These are phyloP conservation scores for Rehmannia glutinosa DNA, from an alignment of 257 asterid genomes.

Conservation along the genomic window DNA sequence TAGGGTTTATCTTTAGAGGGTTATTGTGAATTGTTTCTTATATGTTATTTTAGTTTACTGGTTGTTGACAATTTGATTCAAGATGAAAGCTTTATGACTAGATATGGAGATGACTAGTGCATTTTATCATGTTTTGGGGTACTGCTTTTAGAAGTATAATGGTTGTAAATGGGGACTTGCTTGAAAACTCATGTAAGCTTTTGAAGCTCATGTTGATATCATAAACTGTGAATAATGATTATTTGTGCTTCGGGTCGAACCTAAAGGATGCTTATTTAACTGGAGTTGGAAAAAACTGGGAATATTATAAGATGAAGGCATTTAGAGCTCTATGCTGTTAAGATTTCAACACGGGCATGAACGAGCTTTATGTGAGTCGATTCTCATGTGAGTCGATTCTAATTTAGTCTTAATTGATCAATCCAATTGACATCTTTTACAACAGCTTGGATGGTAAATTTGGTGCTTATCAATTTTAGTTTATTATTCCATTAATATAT, in stretches of 20 bases:
- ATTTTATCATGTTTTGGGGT: too few species aligned
- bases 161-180: neutral
- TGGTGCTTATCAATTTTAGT: neutral
- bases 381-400: neutral
- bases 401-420: conserved; percentile 4
- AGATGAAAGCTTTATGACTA: neutral
- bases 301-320: neutral
- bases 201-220: neutral
- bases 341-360: neutral
- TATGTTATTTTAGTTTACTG: neutral
- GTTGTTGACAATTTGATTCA: neutral
- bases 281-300: conserved; percentile 18
- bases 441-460: neutral
- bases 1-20: neutral
- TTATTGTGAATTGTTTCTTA: neutral
- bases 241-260: neutral
- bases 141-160: too few species aligned
- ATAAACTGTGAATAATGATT: too few species aligned
- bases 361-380: conserved; percentile 2
- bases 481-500: neutral
- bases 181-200: too few species aligned
- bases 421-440: too few species aligned
- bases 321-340: neutral
- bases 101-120: neutral
- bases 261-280: neutral